A percentile compares a stretch with the other conserved stretches of the same genome.
These are phyloP conservation scores for Chenopodium album DNA, from an alignment of 148 eudicot genomes.

Conservation along the genomic window DNA sequence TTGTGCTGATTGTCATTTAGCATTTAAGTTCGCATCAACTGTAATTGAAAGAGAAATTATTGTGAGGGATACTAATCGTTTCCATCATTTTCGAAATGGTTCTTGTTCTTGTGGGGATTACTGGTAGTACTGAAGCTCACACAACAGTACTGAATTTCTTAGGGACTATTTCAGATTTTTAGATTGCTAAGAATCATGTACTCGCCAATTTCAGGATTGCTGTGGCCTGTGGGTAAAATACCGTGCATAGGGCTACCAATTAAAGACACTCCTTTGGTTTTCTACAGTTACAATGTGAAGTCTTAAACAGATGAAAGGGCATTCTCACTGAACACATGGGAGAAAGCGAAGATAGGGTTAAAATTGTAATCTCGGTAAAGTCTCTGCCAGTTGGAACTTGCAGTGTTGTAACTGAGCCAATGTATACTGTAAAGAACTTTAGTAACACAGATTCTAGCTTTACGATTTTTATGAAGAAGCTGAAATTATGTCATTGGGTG, in stretches of 20 bases:
- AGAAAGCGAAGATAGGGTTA: neutral
- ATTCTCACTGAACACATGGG: neutral
- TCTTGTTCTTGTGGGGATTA: constrained; percentile 69
- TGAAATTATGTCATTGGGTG: too few species aligned
- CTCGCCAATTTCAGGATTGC: neutral
- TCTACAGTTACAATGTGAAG: neutral
- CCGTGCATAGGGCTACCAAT: neutral
- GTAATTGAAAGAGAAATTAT: constrained; percentile 51
- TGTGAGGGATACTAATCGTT: constrained; percentile 61
- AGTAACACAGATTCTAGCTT: neutral
- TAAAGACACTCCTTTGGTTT: neutral
- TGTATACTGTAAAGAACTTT: neutral
- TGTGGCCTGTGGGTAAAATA: neutral
- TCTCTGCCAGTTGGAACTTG: neutral
- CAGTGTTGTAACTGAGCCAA: neutral
- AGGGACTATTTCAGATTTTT: neutral
- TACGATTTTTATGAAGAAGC: neutral
- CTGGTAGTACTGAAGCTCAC: constrained; percentile 41
- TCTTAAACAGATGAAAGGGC: neutral
- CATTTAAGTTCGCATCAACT: constrained; percentile 51
- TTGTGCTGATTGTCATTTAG: constrained; percentile 70
- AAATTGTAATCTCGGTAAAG: neutral
- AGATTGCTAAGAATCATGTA: neutral
- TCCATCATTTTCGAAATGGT: constrained; percentile 58
- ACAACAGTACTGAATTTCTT: neutral